phyloP scores from a whole-genome alignment of 2,329 filamentous ascomycete species.

The Amauroascus niger region DNA sequence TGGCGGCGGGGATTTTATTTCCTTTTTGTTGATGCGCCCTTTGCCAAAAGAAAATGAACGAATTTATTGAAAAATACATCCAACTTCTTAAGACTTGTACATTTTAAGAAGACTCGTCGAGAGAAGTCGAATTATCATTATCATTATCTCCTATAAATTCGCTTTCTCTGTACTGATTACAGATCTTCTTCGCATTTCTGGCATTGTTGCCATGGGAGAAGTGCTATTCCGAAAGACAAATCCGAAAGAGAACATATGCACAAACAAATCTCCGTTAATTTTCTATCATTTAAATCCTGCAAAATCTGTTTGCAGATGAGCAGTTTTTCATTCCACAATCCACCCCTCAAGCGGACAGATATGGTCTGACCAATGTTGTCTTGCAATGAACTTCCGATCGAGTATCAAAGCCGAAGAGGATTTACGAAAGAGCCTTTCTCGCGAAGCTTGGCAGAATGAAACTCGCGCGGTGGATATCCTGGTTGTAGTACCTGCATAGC shows the following conservation, averaged over 20 bases:
- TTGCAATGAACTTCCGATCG: background rate
- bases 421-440: constrained; percentile 48
- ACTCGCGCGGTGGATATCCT: constrained; percentile 88
- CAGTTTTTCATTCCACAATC: background rate
- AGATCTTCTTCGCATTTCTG: background rate
- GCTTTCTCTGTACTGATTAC: background rate
- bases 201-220: background rate
- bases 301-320: background rate
- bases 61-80: background rate
- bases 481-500: constrained; percentile 93
- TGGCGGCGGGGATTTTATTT: background rate
- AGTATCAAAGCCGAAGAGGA: background rate
- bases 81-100: background rate
- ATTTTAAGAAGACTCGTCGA: background rate
- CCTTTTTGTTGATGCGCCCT: background rate
- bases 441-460: constrained; percentile 94
- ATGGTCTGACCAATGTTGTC: background rate
- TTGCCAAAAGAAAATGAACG: background rate
- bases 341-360: background rate
- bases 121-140: background rate
- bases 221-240: background rate
- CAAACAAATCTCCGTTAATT: background rate
- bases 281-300: background rate
- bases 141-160: background rate
- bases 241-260: background rate